These are phyloP conservation scores for Hordeum pubiflorum DNA, from an alignment of 202 grass and related monocot species.

Conservation along the genomic window DNA sequence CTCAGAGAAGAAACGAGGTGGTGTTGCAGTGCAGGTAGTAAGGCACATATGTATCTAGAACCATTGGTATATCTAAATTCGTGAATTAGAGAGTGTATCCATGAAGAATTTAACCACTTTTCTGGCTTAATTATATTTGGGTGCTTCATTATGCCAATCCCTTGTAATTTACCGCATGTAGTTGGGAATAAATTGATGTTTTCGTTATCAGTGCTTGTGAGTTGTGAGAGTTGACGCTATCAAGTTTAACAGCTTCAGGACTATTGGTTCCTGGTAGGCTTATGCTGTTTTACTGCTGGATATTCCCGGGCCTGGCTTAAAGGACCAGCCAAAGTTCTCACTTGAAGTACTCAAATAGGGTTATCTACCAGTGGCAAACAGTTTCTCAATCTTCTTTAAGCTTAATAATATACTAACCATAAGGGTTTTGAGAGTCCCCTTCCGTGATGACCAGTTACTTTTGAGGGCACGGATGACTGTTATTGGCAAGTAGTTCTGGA, in stretches of 20 bases:
- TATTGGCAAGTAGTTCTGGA: background rate
- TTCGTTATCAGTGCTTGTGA: background rate
- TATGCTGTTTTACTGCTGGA: background rate
- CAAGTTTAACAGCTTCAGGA: background rate
- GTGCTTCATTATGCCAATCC: background rate
- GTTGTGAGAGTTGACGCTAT: background rate
- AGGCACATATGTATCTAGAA: background rate
- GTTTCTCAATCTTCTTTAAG: background rate
- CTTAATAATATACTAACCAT: background rate
- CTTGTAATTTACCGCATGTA: background rate
- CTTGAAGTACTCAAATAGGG: background rate
- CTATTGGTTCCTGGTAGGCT: background rate
- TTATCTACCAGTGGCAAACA: background rate
- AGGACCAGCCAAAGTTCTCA: background rate
- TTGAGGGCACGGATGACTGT: background rate
- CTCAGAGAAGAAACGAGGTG: slow-evolving; percentile 89
- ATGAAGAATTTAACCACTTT: background rate
- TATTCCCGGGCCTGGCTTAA: background rate
- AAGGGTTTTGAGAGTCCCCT: background rate
- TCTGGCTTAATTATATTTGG: background rate
- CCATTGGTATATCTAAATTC: background rate
- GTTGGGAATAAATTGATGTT: background rate
- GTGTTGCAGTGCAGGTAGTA: slow-evolving; percentile 74
- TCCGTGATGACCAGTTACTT: background rate
- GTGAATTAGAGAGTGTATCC: background rate